Evolutionary conservation across 2,329 filamentous ascomycete species (phyloP), one percentile per base, ranked within the genome.

Genomic region (Talaromyces islandicus): DNA sequence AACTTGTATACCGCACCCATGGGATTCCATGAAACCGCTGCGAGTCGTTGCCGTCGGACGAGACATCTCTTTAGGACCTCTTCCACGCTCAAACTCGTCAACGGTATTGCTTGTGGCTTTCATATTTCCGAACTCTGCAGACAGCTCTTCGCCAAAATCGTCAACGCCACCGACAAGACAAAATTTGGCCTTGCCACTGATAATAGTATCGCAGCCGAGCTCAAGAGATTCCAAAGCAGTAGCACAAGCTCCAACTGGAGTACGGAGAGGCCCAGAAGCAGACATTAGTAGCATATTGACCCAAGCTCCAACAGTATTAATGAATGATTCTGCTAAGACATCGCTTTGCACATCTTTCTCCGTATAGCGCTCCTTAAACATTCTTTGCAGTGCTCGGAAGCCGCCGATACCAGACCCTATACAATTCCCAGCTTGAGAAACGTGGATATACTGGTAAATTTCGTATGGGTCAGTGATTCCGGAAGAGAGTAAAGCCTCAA

Each of bases 121-220:
- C 94, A 99, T 99, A 83, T 99, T 99, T 81, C 93, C 94, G 74
- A 99, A 99, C 77, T 99, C 94, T 71, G 96, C 97, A 1, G 94
- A 97, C 57, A 94, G 94, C 79, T 99, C 94, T 79, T 99, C 94
- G 71, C 95, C 92, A 81, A 99, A 96, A 79, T 99, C 94, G 80
- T 99, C 94, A 71, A 97, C 97, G 67, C 94, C 94, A 84, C 94
- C 94, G 62, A 99, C 94, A 66, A 99, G 71, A 97, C 87, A 57
- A 92, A 90, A 62, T 27, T 54, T 59, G 6, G 94, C 94, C 83
- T 97, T 99, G 78, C 94, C 94, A 76, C 97, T 92, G 70, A 97
- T 88, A 72, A 99, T 99, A 29, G 93, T 97, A 80, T 99, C 94
- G 73, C 96, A 97, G 70, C 94, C 94, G 71, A 96, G 95, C 69